A percentile compares a stretch with the other conserved stretches of the same genome.
Evolutionary conservation across 352 stramenopile genomes (phyloP).

Genomic region (Saprolegnia parasitica): DNA sequence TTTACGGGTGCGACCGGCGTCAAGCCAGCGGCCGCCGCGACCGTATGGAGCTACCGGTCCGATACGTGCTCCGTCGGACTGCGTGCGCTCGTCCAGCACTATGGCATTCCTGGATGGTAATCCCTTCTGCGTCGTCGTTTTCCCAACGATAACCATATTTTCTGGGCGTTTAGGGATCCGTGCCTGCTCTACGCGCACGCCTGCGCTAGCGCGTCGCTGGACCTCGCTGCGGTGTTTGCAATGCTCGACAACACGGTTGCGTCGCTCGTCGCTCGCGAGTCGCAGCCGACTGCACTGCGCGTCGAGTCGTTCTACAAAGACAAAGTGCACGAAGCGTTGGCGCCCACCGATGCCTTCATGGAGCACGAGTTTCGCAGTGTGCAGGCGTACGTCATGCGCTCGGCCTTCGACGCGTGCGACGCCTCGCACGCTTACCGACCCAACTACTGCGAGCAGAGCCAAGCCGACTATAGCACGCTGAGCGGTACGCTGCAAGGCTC

Average conservation of each 20-base stretch:
- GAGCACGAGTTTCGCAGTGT: not conserved
- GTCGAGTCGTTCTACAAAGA: not conserved
- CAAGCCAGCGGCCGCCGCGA: not conserved
- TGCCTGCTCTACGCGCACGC: not conserved
- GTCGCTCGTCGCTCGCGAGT: not conserved
- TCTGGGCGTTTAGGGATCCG: not conserved
- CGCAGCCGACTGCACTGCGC: not conserved
- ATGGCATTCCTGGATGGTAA: not conserved
- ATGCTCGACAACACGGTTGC: not conserved
- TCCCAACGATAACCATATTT: not conserved
- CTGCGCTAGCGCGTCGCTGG: not conserved
- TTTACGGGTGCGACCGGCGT: not conserved
- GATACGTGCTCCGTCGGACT: slow-evolving; percentile 10
- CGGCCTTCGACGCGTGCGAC: not conserved
- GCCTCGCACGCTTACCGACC: not conserved
- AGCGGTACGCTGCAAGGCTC: not conserved
- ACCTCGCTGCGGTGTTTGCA: not conserved
- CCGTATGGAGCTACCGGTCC: slow-evolving; percentile 5
- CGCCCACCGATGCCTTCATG: not conserved
- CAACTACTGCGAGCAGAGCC: not conserved
- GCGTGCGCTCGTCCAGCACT: not conserved
- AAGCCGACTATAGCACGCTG: not conserved
- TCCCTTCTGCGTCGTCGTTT: not conserved
- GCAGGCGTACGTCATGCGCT: not conserved
- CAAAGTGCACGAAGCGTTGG: not conserved